These are phyloP conservation scores for Candolleomyces eurysporus DNA, from an alignment of 768 basidiomycete genomes.

Conservation along the genomic window DNA sequence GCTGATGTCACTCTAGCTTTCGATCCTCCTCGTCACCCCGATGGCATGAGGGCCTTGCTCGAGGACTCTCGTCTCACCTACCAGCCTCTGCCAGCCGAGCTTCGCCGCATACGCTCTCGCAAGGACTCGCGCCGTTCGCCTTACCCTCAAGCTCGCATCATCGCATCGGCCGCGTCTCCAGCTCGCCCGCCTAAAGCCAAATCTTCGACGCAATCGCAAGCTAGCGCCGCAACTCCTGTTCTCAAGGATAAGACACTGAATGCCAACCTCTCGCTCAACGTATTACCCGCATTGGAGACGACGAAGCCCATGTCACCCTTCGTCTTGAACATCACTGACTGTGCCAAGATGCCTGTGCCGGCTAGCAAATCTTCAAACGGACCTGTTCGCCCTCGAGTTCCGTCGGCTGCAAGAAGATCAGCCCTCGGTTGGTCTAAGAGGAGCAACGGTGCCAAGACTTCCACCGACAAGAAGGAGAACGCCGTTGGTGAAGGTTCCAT, in stretches of 20 bases:
- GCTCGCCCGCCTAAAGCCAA: not conserved
- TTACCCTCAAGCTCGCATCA: constrained; percentile 54
- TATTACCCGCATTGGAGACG: constrained; percentile 34
- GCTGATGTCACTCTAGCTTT: constrained; percentile 49
- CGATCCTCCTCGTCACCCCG: constrained; percentile 60
- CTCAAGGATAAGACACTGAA: constrained; percentile 48
- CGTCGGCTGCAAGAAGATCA: constrained; percentile 53
- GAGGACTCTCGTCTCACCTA: constrained; percentile 72
- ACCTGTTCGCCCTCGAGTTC: constrained; percentile 48
- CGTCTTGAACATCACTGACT: constrained; percentile 6
- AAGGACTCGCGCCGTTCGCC: constrained; percentile 73
- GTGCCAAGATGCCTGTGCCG: constrained; percentile 32
- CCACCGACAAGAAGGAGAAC: constrained; percentile 55
- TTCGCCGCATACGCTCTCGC: constrained; percentile 62
- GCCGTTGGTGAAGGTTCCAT: constrained; percentile 36
- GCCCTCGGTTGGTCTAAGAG: constrained; percentile 67
- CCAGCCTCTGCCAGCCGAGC: constrained; percentile 70
- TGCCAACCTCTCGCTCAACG: constrained; percentile 32
- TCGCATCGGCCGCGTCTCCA: constrained; percentile 40
- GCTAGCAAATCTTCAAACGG: constrained; percentile 30
- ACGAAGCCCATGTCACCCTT: constrained; percentile 45
- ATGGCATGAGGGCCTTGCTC: constrained; percentile 70
- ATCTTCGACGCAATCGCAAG: not conserved
- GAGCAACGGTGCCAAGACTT: constrained; percentile 43
- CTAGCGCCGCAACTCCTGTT: constrained; percentile 19